Evolutionary conservation across 805 yeast genomes (phyloP), one percentile per base, ranked within the genome.

Genomic region (Teunomyces gatunensis): DNA sequence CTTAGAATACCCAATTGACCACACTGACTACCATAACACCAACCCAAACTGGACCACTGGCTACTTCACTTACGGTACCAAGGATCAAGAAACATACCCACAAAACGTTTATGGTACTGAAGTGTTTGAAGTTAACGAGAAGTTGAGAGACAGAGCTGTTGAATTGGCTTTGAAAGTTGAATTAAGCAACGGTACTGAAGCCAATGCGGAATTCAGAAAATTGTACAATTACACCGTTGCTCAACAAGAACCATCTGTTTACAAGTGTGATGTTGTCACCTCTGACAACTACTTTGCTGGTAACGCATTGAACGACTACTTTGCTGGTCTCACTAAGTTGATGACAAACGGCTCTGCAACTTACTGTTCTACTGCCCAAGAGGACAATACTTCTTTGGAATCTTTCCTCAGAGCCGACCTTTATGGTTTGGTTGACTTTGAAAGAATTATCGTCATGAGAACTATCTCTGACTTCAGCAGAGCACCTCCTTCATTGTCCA

Each of bases 371-470:
- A 76, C 85, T 39, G 85, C 84, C 46, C 86, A 82, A 63, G 88
- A 83, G 63, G 88, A 83, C 59, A 79, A 81, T 59, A 87, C 87
- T 13, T 69, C 83, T 12, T 73, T 83, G 57, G 86, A 82, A 61
- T 79, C 81, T 6, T 63, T 83, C 47, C 55, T 79, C 41, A 76
- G 88, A 68, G 73, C 77, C 57, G 78, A 78, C 50, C 68, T 67
- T 49, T 70, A 68, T 54, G 85, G 83, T 7, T 69, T 81, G 50
- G 80, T 78, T 45, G 85, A 81, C 61, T 83, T 65, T 60, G 65
- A 74, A 50, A 75, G 87, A 65, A 70, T 83, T 50, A 79, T 81
- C 10, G 69, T 81, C 23, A 68, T 81, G 80, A 79, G 87, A 70
- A 71, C 85, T 42, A 79, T 79, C 52, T 78, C 85, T 4, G 84